Conservation (phyloP, 179 eudicot species). For the Pouteria campechiana region DNA sequence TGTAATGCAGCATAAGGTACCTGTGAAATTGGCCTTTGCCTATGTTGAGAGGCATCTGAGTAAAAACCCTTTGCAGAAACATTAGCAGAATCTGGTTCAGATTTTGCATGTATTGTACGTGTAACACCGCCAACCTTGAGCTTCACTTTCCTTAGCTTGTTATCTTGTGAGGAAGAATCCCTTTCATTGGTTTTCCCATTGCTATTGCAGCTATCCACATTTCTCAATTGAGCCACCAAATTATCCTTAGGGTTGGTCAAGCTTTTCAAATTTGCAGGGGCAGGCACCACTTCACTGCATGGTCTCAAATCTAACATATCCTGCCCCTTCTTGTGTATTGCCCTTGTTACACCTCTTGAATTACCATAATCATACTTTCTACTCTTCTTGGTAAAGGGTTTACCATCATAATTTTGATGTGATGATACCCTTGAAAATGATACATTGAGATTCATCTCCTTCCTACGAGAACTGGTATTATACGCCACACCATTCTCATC, state of each 20-base stretch:
- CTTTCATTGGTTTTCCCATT: conserved; percentile 5
- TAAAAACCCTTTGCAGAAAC: conserved; percentile 23
- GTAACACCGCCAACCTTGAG: conserved; percentile 84
- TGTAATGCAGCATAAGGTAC: no score
- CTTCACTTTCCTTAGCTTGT: conserved; percentile 57
- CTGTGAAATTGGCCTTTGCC: conserved; percentile 34
- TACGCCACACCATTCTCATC: conserved; percentile 46
- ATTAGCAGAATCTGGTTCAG: conserved; percentile 12
- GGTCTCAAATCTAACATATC: conserved; percentile 15
- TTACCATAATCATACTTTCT: conserved; percentile 26
- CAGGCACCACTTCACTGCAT: conserved; percentile 34
- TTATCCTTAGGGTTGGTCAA: conserved; percentile 19
- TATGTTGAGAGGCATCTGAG: conserved; percentile 30
- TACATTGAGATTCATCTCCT: conserved; percentile 68
- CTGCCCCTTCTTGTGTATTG: conserved; percentile 10
- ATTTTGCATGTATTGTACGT: conserved; percentile 57
- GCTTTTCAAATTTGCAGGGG: conserved; percentile 30
- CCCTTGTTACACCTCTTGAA: conserved; percentile 8
- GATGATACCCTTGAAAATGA: conserved; percentile 35
- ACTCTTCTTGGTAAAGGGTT: conserved; percentile 22
- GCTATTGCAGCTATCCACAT: conserved; percentile 17
- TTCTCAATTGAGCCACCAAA: conserved; percentile 18
- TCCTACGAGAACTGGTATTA: conserved; percentile 44
- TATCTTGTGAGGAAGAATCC: conserved; percentile 31
- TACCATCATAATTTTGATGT: conserved; percentile 28